Percentiles rank a stretch among this genome's conserved stretches.
Conservation (phyloP, 805 yeast species). For the Priceomyces haplophilus region DNA sequence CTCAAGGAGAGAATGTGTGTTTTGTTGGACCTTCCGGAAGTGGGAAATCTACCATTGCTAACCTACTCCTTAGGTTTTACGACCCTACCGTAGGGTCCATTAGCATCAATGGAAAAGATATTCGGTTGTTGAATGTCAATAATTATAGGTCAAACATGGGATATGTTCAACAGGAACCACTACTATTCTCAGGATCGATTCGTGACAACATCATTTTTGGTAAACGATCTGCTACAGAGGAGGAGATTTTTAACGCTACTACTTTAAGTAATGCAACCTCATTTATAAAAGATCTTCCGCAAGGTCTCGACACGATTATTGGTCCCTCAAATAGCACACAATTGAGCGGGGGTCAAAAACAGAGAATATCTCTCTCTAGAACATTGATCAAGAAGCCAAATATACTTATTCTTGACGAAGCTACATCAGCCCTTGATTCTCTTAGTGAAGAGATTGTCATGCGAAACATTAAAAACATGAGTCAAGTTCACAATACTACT, state of each 20-base stretch:
- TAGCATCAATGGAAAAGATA: slow-evolving; percentile 59
- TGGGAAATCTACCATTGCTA: slow-evolving; percentile 87
- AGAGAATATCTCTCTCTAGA: slow-evolving; percentile 86
- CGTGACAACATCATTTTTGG: slow-evolving; percentile 84
- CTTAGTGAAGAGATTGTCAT: slow-evolving; percentile 85
- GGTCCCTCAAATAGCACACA: slow-evolving; percentile 73
- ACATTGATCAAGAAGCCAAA: slow-evolving; percentile 77
- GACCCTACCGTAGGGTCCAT: slow-evolving; percentile 71
- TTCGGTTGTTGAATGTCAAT: slow-evolving; percentile 65
- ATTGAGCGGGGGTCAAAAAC: slow-evolving; percentile 93
- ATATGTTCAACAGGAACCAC: slow-evolving; percentile 92
- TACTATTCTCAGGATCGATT: slow-evolving; percentile 80
- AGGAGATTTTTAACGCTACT: slow-evolving; percentile 59
- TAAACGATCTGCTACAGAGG: slow-evolving; percentile 52
- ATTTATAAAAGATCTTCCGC: slow-evolving; percentile 75
- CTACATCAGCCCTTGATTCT: slow-evolving; percentile 90
- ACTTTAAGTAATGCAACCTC: slow-evolving; percentile 68
- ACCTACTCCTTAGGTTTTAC: slow-evolving; percentile 76
- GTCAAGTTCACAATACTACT: slow-evolving; percentile 52
- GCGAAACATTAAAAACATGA: slow-evolving; percentile 57
- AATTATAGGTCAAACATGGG: slow-evolving; percentile 73
- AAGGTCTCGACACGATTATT: slow-evolving; percentile 74
- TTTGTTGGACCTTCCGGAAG: slow-evolving; percentile 97
- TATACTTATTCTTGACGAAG: slow-evolving; percentile 85
- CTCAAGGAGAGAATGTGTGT: slow-evolving; percentile 84